These are phyloP conservation scores for Halenospora varia DNA, from an alignment of 495 filamentous ascomycete genomes.

Conservation along the genomic window DNA sequence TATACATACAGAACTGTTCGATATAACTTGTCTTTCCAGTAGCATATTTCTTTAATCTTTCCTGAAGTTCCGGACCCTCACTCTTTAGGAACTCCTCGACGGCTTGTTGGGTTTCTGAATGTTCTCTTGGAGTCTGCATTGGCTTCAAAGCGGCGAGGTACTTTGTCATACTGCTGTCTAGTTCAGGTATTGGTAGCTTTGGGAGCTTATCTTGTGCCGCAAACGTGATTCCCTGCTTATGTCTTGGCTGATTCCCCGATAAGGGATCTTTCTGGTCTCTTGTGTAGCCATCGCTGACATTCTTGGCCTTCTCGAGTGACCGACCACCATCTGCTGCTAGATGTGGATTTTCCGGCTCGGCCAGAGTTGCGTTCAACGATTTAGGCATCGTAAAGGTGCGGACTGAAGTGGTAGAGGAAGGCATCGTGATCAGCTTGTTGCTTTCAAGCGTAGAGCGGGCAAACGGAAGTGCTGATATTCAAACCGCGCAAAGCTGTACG, in stretches of 20 bases:
- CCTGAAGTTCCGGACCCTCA: slow-evolving; percentile 83
- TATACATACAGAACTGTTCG: slow-evolving; percentile 90
- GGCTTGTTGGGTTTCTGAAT: slow-evolving; percentile 75
- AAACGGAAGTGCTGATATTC: slow-evolving; percentile 71
- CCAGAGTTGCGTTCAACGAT: slow-evolving; percentile 65
- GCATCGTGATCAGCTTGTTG: slow-evolving; percentile 26
- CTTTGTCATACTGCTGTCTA: slow-evolving; percentile 73
- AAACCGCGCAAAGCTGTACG: slow-evolving; percentile 79
- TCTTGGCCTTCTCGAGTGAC: slow-evolving; percentile 34
- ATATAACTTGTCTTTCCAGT: slow-evolving; percentile 91
- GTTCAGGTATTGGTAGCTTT: slow-evolving; percentile 91
- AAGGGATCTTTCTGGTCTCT: slow-evolving; percentile 40
- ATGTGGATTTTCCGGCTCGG: slow-evolving; percentile 25
- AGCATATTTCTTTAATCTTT: slow-evolving; percentile 91
- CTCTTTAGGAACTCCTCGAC: slow-evolving; percentile 79
- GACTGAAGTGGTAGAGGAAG: slow-evolving; percentile 29
- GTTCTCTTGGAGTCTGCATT: slow-evolving; percentile 75
- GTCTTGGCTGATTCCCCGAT: slow-evolving; percentile 37
- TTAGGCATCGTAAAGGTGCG: slow-evolving; percentile 63
- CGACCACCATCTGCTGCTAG: slow-evolving; percentile 23
- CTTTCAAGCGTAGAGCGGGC: slow-evolving; percentile 65
- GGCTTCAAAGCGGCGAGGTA: slow-evolving; percentile 80
- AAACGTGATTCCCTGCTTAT: slow-evolving; percentile 73
- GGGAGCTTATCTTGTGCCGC: slow-evolving; percentile 83
- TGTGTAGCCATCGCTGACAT: slow-evolving; percentile 36